phyloP scores from a whole-genome alignment of 2,329 filamentous ascomycete genomes.

The Fusarium mundagurra region DNA sequence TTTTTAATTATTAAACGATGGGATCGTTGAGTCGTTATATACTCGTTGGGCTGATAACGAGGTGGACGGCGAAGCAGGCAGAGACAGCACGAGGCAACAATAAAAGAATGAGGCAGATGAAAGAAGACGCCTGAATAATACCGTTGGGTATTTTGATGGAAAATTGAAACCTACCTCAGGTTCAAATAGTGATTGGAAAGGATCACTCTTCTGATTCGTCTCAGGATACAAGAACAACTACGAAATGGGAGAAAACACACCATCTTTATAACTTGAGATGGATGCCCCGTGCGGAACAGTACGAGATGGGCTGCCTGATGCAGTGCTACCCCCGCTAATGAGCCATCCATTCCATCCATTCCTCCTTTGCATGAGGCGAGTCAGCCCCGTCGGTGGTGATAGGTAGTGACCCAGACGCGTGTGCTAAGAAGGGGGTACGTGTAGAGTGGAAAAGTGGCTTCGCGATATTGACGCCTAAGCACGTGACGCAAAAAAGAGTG shows the following conservation, averaged over 20 bases:
- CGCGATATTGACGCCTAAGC: constrained; percentile 17
- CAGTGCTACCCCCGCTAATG: constrained; percentile 31
- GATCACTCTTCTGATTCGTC: constrained; percentile 34
- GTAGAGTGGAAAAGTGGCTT: constrained; percentile 3
- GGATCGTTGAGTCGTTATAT: constrained; percentile 16
- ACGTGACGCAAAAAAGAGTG: constrained; percentile 28
- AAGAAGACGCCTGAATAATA: constrained; percentile 22
- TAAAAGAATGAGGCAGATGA: constrained; percentile 24
- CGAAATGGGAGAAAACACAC: constrained; percentile 10
- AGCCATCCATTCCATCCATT: constrained; percentile 4
- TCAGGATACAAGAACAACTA: constrained; percentile 2
- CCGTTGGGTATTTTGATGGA: constrained; percentile 5
- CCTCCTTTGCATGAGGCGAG: constrained; percentile 31
- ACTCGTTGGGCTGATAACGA: constrained; percentile 11
- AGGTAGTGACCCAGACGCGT: constrained; percentile 34
- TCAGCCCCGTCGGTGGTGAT: constrained; percentile 38
- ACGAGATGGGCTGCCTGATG: constrained; percentile 35
- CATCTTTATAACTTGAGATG: constrained; percentile 43
- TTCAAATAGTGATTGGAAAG: constrained; percentile 31
- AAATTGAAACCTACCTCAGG: constrained; percentile 47
- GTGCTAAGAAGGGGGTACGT: background rate
- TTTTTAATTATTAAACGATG: constrained; percentile 22
- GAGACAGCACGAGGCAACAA: constrained; percentile 21
- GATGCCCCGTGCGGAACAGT: constrained; percentile 36
- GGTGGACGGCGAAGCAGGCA: constrained; percentile 10